Conservation (phyloP, 352 stramenopile species). For the Globisporangium radiosum region DNA sequence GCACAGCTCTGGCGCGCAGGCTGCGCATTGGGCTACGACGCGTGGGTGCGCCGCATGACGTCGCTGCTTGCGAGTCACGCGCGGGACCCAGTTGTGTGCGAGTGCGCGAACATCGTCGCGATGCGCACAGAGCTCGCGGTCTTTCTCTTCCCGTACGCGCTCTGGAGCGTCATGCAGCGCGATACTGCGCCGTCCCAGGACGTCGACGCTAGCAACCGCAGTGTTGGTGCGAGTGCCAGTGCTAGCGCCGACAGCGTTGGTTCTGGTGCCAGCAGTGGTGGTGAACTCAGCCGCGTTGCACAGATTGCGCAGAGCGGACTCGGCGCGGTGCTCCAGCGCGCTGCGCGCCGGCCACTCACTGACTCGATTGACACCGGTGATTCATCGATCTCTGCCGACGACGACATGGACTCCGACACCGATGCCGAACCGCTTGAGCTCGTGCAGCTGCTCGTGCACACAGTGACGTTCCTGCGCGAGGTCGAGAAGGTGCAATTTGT, state of each 20-base stretch:
- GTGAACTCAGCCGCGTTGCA: conserved; percentile 8
- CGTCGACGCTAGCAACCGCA: no score
- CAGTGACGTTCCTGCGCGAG: conserved; percentile 76
- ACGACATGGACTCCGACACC: neutral
- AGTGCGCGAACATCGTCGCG: conserved; percentile 31
- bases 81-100: conserved; percentile 39
- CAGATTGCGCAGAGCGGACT: conserved; percentile 39
- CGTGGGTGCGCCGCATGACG: conserved; percentile 54
- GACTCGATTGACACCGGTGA: neutral
- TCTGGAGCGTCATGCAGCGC: conserved; percentile 29
- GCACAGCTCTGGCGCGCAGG: conserved; percentile 38
- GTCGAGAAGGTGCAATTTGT: conserved; percentile 70
- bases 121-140: conserved; percentile 53
- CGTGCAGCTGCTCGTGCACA: conserved; percentile 71
- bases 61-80: conserved; percentile 31
- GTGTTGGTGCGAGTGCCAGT: neutral
- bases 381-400: neutral
- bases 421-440: conserved; percentile 25
- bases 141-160: conserved; percentile 69
- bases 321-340: conserved; percentile 23
- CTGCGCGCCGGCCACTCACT: neutral
- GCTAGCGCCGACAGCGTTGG: no score
- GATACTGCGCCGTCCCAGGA: neutral
- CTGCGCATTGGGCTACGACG: conserved; percentile 28
- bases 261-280: no score